Evolutionary conservation across 2,329 filamentous ascomycete genomes (phyloP).

Genomic region (Cucurbitaria berberidis): DNA sequence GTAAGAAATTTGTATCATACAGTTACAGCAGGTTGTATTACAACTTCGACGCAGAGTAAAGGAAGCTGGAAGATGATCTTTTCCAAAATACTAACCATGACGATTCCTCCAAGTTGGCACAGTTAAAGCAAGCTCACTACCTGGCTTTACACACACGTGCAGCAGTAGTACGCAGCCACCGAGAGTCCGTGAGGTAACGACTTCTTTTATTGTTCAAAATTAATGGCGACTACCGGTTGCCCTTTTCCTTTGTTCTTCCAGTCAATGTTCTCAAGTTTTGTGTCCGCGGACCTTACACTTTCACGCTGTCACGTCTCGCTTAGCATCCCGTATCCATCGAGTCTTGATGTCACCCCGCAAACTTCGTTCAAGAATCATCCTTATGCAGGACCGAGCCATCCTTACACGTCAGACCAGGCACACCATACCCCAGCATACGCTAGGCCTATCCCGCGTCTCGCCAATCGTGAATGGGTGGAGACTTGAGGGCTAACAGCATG

Average conservation of each 20-base stretch:
- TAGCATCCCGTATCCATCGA: constrained; percentile 16
- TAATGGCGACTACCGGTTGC: background rate
- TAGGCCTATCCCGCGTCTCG: constrained; percentile 5
- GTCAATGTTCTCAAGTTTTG: background rate
- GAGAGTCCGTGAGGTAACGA: background rate
- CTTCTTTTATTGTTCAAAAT: too few species aligned
- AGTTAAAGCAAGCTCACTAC: too few species aligned
- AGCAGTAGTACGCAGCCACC: background rate
- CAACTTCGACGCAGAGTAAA: too few species aligned
- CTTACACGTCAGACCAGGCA: constrained; percentile 13
- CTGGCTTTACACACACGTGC: too few species aligned
- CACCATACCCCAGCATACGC: constrained; percentile 16
- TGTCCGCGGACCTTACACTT: constrained; percentile 2
- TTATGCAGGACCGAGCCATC: background rate
- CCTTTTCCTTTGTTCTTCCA: background rate
- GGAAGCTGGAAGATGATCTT: too few species aligned
- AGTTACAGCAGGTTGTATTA: background rate
- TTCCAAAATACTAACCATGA: too few species aligned
- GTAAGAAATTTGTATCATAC: background rate
- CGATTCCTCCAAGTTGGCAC: too few species aligned
- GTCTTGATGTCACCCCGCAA: constrained; percentile 18
- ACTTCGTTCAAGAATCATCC: background rate
- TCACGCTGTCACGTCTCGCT: constrained; percentile 11
- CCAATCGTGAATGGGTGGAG: constrained; percentile 6
- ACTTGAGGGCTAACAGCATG: constrained; percentile 4